A percentile compares a stretch with the other conserved stretches of the same genome.
Conservation (phyloP, 1,284 basidiomycete species). For the Cryptococcus sp. region DNA sequence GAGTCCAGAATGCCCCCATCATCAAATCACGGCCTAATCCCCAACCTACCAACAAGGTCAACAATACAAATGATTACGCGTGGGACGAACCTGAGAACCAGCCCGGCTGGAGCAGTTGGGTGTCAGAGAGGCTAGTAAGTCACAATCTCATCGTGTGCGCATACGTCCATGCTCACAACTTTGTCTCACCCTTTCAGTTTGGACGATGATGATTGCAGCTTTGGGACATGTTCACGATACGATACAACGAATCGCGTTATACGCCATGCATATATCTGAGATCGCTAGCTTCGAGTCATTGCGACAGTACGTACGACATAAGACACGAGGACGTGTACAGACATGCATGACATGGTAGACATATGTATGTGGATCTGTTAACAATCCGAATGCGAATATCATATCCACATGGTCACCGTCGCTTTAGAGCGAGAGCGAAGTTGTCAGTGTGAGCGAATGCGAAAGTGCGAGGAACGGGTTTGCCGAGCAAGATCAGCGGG, state of each 20-base stretch:
- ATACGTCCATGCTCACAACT: too few relatives aligned
- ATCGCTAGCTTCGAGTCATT: too few relatives aligned
- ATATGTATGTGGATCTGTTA: too few relatives aligned
- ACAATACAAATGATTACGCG: slow-evolving; percentile 29
- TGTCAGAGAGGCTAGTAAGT: slow-evolving; percentile 33
- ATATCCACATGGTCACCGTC: too few relatives aligned
- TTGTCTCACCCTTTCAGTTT: neutral
- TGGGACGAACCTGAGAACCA: slow-evolving; percentile 34
- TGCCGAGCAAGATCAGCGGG: slow-evolving; percentile 1
- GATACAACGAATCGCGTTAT: neutral
- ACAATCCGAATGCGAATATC: too few relatives aligned
- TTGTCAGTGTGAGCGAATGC: too few relatives aligned
- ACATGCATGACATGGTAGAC: too few relatives aligned
- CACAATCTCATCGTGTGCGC: neutral
- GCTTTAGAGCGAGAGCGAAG: too few relatives aligned
- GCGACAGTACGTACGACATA: too few relatives aligned
- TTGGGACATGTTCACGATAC: neutral
- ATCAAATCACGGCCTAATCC: slow-evolving; percentile 18
- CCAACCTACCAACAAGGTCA: slow-evolving; percentile 2
- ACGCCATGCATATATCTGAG: too few relatives aligned
- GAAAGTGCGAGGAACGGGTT: too few relatives aligned
- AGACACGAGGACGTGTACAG: too few relatives aligned
- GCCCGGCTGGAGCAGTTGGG: slow-evolving; percentile 18
- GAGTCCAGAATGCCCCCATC: slow-evolving; percentile 27
- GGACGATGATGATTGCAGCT: neutral